Percentiles rank a stretch among this genome's conserved stretches.
Conservation (phyloP, 345 rosid species). For the Arabis hirsuta region DNA sequence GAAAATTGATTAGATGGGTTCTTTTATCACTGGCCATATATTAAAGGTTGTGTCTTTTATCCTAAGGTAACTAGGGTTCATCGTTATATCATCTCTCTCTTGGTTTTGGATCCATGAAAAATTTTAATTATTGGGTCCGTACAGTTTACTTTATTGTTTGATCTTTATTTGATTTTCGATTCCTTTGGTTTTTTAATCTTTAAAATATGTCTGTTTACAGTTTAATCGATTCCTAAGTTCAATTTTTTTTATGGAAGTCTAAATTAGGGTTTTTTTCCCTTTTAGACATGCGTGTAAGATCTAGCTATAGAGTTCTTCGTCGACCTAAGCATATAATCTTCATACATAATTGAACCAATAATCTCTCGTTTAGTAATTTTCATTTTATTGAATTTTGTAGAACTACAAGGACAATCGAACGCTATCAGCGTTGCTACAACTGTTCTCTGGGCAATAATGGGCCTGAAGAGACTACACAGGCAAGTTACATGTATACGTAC, state of each 20-base stretch:
- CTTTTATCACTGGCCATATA: not conserved
- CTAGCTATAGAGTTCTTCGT: conserved; percentile 53
- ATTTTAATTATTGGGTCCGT: conserved; percentile 11
- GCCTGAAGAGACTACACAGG: conserved; percentile 75
- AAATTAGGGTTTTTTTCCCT: conserved; percentile 36
- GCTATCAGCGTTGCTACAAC: conserved; percentile 71
- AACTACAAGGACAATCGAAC: conserved; percentile 62
- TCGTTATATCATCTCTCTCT: conserved; percentile 10
- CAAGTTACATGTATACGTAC: conserved; percentile 27
- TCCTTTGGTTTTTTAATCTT: not conserved
- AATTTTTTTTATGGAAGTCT: not conserved
- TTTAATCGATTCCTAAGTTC: not conserved
- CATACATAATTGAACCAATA: conserved; percentile 3
- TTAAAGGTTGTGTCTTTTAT: conserved; percentile 31
- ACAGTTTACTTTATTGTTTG: conserved; percentile 25
- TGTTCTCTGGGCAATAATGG: conserved; percentile 56
- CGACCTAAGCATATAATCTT: not conserved
- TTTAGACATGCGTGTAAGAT: conserved; percentile 51
- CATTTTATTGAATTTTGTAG: conserved; percentile 43
- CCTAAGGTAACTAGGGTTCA: conserved; percentile 37
- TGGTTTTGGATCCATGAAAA: conserved; percentile 6
- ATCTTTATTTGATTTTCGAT: not conserved
- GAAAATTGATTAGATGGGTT: conserved; percentile 7
- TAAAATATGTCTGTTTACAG: not conserved
- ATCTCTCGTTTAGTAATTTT: not conserved